Evolutionary conservation across 495 filamentous ascomycete genomes (phyloP).

Genomic region (Apodospora peruviana): DNA sequence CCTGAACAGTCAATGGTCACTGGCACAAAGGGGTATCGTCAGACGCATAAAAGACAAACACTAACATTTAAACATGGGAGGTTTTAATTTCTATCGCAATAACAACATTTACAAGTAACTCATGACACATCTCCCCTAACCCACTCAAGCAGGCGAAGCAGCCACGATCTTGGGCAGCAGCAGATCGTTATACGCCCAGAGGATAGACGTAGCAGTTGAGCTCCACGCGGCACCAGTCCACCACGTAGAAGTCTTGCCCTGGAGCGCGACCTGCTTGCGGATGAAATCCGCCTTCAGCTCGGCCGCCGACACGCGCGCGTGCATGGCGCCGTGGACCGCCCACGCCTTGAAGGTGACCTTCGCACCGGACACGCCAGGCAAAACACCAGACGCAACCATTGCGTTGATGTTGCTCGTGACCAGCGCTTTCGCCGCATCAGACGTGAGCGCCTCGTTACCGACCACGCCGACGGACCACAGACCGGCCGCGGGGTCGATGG

Average conservation of each 20-base stretch:
- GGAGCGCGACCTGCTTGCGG: slow-evolving; percentile 39
- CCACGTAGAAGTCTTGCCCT: slow-evolving; percentile 46
- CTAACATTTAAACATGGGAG: too few relatives aligned
- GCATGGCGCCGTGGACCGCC: slow-evolving; percentile 33
- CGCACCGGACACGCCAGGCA: slow-evolving; percentile 11
- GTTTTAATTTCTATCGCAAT: too few relatives aligned
- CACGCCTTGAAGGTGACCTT: slow-evolving; percentile 30
- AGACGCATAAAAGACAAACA: too few relatives aligned
- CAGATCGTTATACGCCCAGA: slow-evolving; percentile 36
- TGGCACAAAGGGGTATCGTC: too few relatives aligned
- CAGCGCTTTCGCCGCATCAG: slow-evolving; percentile 21
- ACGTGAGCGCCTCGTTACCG: slow-evolving; percentile 24
- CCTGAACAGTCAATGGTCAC: too few relatives aligned
- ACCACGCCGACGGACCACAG: slow-evolving; percentile 34
- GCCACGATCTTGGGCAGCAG: slow-evolving; percentile 11
- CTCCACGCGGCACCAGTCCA: slow-evolving; percentile 45
- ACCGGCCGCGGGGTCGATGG: slow-evolving; percentile 14
- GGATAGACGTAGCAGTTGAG: not conserved
- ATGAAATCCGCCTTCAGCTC: slow-evolving; percentile 40
- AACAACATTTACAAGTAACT: too few relatives aligned
- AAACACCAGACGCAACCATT: slow-evolving; percentile 20
- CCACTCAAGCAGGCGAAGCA: too few relatives aligned
- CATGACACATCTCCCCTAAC: too few relatives aligned
- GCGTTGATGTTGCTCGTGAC: slow-evolving; percentile 24
- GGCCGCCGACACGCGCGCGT: slow-evolving; percentile 22